Evolutionary conservation across 208 protist genomes (phyloP), one percentile per base, ranked within the genome.

Genomic region (Phytomonas francai): DNA sequence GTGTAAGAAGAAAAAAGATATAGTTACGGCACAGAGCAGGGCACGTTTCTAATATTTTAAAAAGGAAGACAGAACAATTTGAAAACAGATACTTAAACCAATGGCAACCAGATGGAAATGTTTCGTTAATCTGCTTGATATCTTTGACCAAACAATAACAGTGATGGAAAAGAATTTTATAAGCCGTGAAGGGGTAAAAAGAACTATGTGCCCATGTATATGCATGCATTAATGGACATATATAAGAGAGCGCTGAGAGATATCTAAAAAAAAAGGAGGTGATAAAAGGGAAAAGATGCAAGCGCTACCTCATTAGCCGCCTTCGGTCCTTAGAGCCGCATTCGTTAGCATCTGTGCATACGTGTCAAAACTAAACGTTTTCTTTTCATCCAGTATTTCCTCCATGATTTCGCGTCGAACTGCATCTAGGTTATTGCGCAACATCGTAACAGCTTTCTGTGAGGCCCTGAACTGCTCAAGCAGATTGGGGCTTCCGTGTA

Each of bases 391-490:
- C 3, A 59, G 3, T 0, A 81, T 30, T 12, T 70, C 65, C 27
- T 66, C 34, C 32, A 74, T 22, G 19, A 81, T 16, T 25, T 71
- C 32, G 11, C 45, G 19, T 28, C 73, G 78, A 5, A 84, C 59
- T 3, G 28, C 39, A 25, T 27, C 65, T 33, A 84, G 63, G n/a
- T 74, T 65, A 16, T 72, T 45, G 0, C 70, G 67, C 45, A 69
- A 60, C 57, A 65, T 59, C n/a, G 22, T 39, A 42, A 39, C 72
- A 3, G 72, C 76, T 0, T 33, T 34, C 14, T 49, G 32, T 14
- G 79, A 76, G 5, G 73, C 2, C 1, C 29, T 16, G 62, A 70
- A 78, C 59, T 84, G 77, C 33, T 82, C 63, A 19, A 72, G 11
- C 14, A 82, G 25, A 11, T 65, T 65, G 8, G 3, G 54, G 0